Evolutionary conservation across 208 protist genomes (phyloP).

Genomic region (Balamuthia mandrillaris): DNA sequence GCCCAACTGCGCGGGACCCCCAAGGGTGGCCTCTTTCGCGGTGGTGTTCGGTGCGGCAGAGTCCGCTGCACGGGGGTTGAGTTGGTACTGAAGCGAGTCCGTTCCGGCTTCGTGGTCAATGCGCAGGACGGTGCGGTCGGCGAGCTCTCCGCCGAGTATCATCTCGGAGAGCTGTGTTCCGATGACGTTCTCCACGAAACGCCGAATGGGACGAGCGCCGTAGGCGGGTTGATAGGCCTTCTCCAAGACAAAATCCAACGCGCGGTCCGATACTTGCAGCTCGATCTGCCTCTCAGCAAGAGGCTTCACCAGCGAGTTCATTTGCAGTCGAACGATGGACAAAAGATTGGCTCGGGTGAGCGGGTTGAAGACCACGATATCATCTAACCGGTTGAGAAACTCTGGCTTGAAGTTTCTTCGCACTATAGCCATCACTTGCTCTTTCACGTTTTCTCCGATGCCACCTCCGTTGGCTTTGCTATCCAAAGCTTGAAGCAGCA

Average conservation of each 20-base stretch:
- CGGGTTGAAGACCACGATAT: constrained; percentile 93
- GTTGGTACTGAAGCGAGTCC: too few species aligned
- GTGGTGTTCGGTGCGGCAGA: too few species aligned
- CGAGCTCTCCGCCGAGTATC: too few species aligned
- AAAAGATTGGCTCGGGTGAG: constrained; percentile 77
- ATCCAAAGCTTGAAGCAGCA: constrained; percentile 70
- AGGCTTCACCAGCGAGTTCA: constrained; percentile 62
- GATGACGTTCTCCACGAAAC: constrained; percentile 82
- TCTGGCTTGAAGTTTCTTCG: constrained; percentile 89
- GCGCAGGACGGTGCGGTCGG: too few species aligned
- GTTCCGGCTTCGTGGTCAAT: too few species aligned
- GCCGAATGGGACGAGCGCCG: constrained; percentile 88
- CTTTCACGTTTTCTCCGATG: not conserved
- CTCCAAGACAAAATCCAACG: constrained; percentile 77
- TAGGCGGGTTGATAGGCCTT: constrained; percentile 89
- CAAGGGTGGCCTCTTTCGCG: too few species aligned
- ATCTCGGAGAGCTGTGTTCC: not conserved
- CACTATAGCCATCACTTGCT: constrained; percentile 82
- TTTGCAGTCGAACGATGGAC: constrained; percentile 84
- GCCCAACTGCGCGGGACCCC: too few species aligned
- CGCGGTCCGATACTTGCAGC: constrained; percentile 68
- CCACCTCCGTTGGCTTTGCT: not conserved
- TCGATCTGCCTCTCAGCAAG: constrained; percentile 82
- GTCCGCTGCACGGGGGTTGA: too few species aligned
- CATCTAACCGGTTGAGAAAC: constrained; percentile 97